These are phyloP conservation scores for Tylopilus subfusipes DNA, from an alignment of 768 basidiomycete species.

Conservation along the genomic window DNA sequence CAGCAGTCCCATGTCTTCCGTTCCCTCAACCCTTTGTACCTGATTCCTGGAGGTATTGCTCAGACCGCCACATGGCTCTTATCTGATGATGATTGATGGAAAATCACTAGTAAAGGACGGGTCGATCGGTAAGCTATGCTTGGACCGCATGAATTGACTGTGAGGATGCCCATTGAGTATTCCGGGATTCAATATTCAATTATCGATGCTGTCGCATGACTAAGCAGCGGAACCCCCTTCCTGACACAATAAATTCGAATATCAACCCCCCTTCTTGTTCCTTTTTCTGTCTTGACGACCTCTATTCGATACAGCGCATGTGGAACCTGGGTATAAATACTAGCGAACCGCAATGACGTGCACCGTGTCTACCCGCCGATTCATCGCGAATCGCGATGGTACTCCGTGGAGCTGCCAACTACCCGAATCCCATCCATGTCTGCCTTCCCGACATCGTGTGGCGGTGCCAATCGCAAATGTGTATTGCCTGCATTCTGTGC, in stretches of 20 bases:
- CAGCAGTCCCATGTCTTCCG: neutral
- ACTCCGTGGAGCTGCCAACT: slow-evolving; percentile 8
- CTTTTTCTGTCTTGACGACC: slow-evolving; percentile 4
- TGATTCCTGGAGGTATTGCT: neutral
- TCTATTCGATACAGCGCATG: too few relatives aligned
- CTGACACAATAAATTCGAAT: too few relatives aligned
- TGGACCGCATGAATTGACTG: neutral
- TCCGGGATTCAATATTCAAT: too few relatives aligned
- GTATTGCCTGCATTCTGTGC: neutral
- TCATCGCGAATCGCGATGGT: slow-evolving; percentile 15
- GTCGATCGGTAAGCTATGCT: neutral
- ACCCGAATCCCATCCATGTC: neutral
- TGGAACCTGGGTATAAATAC: too few relatives aligned
- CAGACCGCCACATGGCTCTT: neutral
- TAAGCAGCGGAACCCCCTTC: neutral
- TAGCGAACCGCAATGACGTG: neutral
- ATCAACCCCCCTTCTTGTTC: neutral
- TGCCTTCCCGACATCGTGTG: neutral
- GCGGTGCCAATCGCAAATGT: slow-evolving; percentile 13
- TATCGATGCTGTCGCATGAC: neutral
- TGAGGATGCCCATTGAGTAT: too few relatives aligned
- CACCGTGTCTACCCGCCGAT: neutral
- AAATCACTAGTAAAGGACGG: neutral
- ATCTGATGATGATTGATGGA: slow-evolving; percentile 15
- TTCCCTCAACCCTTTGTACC: neutral